phyloP scores from a whole-genome alignment of 352 stramenopile species.

The Globisporangium acanthophoron region DNA sequence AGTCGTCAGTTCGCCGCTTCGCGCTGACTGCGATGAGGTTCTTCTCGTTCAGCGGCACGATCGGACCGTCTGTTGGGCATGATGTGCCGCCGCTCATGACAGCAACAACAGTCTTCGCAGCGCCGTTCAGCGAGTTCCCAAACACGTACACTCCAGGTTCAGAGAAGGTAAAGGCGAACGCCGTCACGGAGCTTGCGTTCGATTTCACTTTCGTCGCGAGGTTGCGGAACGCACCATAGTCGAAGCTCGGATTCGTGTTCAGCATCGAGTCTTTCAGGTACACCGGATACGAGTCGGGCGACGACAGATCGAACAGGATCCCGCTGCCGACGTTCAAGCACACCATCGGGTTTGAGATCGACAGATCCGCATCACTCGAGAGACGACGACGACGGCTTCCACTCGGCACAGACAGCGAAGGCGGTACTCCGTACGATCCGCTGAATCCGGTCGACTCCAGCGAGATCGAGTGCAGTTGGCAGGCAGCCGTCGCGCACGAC shows the following conservation, averaged over 20 bases:
- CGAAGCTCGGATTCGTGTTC: constrained; percentile 91
- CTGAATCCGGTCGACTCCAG: constrained; percentile 47
- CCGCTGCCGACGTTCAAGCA: constrained; percentile 77
- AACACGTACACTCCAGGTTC: constrained; percentile 88
- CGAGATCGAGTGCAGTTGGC: constrained; percentile 51
- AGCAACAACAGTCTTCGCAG: constrained; percentile 68
- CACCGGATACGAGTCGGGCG: constrained; percentile 76
- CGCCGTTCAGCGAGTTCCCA: constrained; percentile 64
- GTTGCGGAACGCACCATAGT: constrained; percentile 83
- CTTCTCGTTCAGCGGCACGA: constrained; percentile 79
- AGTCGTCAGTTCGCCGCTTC: constrained; percentile 64
- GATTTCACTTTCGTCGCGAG: constrained; percentile 58
- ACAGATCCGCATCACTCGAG: background rate
- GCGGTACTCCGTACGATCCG: constrained; percentile 57
- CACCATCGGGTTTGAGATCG: constrained; percentile 84
- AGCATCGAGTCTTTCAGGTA: constrained; percentile 95
- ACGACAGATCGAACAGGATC: constrained; percentile 87
- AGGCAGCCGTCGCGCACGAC: constrained; percentile 28
- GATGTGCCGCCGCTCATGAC: constrained; percentile 74
- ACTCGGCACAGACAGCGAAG: constrained; percentile 9
- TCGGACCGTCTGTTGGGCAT: constrained; percentile 75
- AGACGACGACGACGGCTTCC: constrained; percentile 14
- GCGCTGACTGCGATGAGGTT: constrained; percentile 84
- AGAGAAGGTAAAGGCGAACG: constrained; percentile 87
- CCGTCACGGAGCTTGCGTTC: constrained; percentile 50